Percentiles rank a stretch among this genome's conserved stretches.
Conservation (phyloP, 2,329 filamentous ascomycete genomes). For the Aspergillus proliferans region DNA sequence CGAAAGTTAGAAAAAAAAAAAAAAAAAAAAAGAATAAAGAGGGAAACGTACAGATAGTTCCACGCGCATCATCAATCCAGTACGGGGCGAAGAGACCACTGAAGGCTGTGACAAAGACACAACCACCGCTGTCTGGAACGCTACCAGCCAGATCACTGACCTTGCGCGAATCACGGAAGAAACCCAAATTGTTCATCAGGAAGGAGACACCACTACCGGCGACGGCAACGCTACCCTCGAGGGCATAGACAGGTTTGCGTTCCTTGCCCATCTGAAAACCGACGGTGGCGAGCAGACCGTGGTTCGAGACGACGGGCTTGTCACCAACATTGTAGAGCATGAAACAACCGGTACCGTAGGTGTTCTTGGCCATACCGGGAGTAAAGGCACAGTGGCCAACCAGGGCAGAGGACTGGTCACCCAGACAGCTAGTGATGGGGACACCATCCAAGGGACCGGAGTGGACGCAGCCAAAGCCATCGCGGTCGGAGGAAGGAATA, state of each 20-base stretch:
- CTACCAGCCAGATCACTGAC: conserved; percentile 59
- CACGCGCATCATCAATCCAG: conserved; percentile 89
- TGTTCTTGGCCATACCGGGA: conserved; percentile 81
- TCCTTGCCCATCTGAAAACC: conserved; percentile 74
- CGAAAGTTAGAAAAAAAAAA: conserved; percentile 4
- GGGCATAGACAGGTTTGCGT: conserved; percentile 65
- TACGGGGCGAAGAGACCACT: conserved; percentile 87
- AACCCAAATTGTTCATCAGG: conserved; percentile 59
- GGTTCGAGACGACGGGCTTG: conserved; percentile 76
- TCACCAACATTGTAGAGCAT: conserved; percentile 81
- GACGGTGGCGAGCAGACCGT: conserved; percentile 78
- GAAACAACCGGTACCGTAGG: conserved; percentile 86
- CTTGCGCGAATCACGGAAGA: conserved; percentile 56
- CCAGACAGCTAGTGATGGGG: conserved; percentile 74
- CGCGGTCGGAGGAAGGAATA: conserved; percentile 68
- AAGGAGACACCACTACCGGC: conserved; percentile 77
- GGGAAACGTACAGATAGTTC: conserved; percentile 63
- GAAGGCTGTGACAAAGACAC: conserved; percentile 84
- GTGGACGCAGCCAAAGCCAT: conserved; percentile 63
- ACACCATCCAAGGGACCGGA: conserved; percentile 62
- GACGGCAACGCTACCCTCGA: conserved; percentile 79
- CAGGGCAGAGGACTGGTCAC: conserved; percentile 79
- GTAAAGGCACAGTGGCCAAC: conserved; percentile 81
- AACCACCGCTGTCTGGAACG: conserved; percentile 71
- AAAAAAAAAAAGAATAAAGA: not conserved